These are phyloP conservation scores for Halophytophthora polymorphica DNA, from an alignment of 352 stramenopile species.

Conservation along the genomic window DNA sequence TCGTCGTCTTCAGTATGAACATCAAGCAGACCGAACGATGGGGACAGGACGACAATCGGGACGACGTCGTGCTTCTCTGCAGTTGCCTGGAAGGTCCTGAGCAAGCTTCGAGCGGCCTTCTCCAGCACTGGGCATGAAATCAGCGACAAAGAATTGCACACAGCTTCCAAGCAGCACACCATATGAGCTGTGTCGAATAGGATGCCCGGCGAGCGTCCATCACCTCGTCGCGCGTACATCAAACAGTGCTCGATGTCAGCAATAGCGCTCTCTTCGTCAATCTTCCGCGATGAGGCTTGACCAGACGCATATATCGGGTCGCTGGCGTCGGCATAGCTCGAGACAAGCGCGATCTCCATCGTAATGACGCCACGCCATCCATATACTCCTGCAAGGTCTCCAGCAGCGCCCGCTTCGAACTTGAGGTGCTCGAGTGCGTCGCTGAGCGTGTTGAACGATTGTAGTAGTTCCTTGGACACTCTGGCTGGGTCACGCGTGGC, in stretches of 20 bases:
- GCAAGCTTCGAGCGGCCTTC: conserved; percentile 27
- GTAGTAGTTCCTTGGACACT: conserved; percentile 22
- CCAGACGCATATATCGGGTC: background rate
- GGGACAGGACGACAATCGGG: conserved; percentile 13
- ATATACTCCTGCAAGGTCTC: conserved; percentile 47
- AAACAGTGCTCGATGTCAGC: conserved; percentile 52
- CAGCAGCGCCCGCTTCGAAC: background rate
- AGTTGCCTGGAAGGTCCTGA: conserved; percentile 24
- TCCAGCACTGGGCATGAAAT: conserved; percentile 50
- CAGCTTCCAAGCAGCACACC: conserved; percentile 41
- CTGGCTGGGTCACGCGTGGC: conserved; percentile 11
- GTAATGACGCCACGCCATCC: conserved; percentile 59
- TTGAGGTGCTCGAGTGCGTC: conserved; percentile 19
- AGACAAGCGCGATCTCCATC: conserved; percentile 47
- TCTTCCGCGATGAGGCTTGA: background rate
- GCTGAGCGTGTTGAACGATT: conserved; percentile 22
- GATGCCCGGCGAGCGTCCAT: conserved; percentile 5
- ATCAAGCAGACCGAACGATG: conserved; percentile 24
- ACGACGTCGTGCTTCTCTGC: background rate
- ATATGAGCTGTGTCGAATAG: conserved; percentile 36
- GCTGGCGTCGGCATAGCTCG: conserved; percentile 26
- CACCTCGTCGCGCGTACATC: conserved; percentile 17
- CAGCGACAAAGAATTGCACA: conserved; percentile 53
- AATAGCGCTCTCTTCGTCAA: conserved; percentile 37
- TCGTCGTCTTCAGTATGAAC: conserved; percentile 3